Evolutionary conservation across 2,329 filamentous ascomycete species (phyloP).

Genomic region (Dryadomyces quercivorus): DNA sequence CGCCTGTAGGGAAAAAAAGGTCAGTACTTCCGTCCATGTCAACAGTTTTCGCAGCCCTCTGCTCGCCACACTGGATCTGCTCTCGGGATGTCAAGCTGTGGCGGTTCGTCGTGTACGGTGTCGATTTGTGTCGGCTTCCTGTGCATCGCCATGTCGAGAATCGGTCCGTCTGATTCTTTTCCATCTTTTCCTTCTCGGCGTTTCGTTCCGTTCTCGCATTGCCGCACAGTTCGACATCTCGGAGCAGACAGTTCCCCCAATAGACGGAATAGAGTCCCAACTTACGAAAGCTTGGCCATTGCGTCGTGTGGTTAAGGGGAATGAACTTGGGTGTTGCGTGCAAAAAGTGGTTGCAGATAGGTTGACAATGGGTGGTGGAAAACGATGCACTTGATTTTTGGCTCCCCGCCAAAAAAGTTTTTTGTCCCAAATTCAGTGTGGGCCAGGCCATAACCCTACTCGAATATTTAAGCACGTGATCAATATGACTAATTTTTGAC

Average conservation of each 20-base stretch:
- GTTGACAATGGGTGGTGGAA: background rate
- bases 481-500: background rate
- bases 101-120: too few species aligned
- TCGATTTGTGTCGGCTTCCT: too few species aligned
- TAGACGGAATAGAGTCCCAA: conserved; percentile 13
- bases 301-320: conserved; percentile 8
- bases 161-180: background rate
- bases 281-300: conserved; percentile 56
- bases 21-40: background rate
- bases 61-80: background rate
- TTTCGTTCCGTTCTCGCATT: background rate
- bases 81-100: background rate
- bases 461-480: background rate
- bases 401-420: conserved; percentile 5
- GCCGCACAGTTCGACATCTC: background rate
- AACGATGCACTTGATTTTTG: background rate
- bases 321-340: background rate
- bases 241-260: conserved; percentile 1
- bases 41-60: background rate
- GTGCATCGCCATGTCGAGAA: background rate
- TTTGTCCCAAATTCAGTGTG: conserved; percentile 4
- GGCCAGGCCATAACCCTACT: conserved; percentile 4
- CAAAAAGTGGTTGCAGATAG: too few species aligned
- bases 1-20: conserved; percentile 32
- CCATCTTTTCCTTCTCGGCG: background rate